A percentile compares a stretch with the other conserved stretches of the same genome.
phyloP scores from a whole-genome alignment of 2,329 filamentous ascomycete genomes.

The Nakataea oryzae region DNA sequence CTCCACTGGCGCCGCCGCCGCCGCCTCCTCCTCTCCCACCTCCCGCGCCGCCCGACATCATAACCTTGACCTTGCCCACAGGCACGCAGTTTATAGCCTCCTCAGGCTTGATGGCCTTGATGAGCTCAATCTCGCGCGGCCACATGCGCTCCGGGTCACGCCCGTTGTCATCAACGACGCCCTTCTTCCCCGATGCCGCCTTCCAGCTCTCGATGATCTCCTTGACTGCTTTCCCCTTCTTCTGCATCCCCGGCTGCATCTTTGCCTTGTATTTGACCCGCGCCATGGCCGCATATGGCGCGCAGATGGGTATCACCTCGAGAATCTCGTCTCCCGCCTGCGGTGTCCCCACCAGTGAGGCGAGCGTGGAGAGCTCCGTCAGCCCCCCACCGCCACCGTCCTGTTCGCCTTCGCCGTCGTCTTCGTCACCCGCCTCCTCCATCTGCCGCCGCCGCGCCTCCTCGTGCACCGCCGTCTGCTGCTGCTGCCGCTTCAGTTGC shows the following conservation, averaged over 20 bases:
- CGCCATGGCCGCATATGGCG: slow-evolving; percentile 51
- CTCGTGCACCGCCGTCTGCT: slow-evolving; percentile 67
- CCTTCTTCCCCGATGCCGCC: slow-evolving; percentile 46
- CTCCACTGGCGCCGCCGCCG: slow-evolving; percentile 23
- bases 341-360: slow-evolving; percentile 67
- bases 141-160: slow-evolving; percentile 66
- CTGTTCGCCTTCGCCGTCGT: slow-evolving; percentile 49
- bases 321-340: slow-evolving; percentile 75
- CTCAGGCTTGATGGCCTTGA: slow-evolving; percentile 69
- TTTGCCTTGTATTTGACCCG: slow-evolving; percentile 91
- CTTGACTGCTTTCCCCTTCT: slow-evolving; percentile 90
- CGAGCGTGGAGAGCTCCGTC: slow-evolving; percentile 39
- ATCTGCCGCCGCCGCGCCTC: slow-evolving; percentile 52
- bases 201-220: slow-evolving; percentile 83
- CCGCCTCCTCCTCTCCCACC: slow-evolving; percentile 26
- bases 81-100: slow-evolving; percentile 75
- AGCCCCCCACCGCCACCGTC: slow-evolving; percentile 25
- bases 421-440: slow-evolving; percentile 37
- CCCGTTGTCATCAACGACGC: slow-evolving; percentile 48
- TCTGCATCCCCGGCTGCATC: slow-evolving; percentile 77
- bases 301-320: slow-evolving; percentile 53
- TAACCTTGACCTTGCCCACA: slow-evolving; percentile 68
- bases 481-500: slow-evolving; percentile 70
- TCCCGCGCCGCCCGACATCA: slow-evolving; percentile 53
- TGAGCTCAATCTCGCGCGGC: slow-evolving; percentile 75